A percentile compares a stretch with the other conserved stretches of the same genome.
Conservation (phyloP, 2,329 filamentous ascomycete genomes). For the Aspergillus spinulosporus region DNA sequence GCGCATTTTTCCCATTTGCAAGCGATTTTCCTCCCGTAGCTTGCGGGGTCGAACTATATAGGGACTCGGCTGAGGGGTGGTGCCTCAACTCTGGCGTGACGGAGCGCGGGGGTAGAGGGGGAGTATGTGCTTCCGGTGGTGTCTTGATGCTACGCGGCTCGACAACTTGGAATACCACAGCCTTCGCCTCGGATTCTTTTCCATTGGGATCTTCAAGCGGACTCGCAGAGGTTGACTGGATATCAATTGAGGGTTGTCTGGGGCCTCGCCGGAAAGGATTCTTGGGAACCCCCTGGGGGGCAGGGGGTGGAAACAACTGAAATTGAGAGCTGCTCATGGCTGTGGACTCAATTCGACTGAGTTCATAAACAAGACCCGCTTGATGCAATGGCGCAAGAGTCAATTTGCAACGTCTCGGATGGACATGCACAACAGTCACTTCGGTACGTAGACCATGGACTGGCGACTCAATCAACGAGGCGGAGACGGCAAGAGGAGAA, state of each 20-base stretch:
- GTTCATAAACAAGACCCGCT: slow-evolving; percentile 11
- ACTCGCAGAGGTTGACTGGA: slow-evolving; percentile 29
- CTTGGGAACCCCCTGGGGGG: slow-evolving; percentile 29
- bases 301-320: slow-evolving; percentile 43
- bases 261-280: slow-evolving; percentile 37
- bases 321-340: slow-evolving; percentile 36
- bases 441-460: background rate
- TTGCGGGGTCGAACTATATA: slow-evolving; percentile 14
- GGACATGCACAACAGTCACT: slow-evolving; percentile 3
- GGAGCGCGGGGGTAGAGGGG: slow-evolving; percentile 21
- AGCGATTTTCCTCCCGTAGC: background rate
- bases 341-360: background rate
- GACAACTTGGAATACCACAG: slow-evolving; percentile 41
- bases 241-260: slow-evolving; percentile 26
- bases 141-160: slow-evolving; percentile 34
- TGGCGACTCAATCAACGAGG: background rate
- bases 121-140: slow-evolving; percentile 25
- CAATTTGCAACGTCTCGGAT: background rate
- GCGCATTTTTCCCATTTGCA: background rate
- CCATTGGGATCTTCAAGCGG: slow-evolving; percentile 33
- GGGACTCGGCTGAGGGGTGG: slow-evolving; percentile 21
- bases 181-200: slow-evolving; percentile 35
- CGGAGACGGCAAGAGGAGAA: background rate
- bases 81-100: slow-evolving; percentile 15
- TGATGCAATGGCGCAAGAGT: background rate